Evolutionary conservation across 495 filamentous ascomycete genomes (phyloP).

Genomic region (Penicillium salamii): DNA sequence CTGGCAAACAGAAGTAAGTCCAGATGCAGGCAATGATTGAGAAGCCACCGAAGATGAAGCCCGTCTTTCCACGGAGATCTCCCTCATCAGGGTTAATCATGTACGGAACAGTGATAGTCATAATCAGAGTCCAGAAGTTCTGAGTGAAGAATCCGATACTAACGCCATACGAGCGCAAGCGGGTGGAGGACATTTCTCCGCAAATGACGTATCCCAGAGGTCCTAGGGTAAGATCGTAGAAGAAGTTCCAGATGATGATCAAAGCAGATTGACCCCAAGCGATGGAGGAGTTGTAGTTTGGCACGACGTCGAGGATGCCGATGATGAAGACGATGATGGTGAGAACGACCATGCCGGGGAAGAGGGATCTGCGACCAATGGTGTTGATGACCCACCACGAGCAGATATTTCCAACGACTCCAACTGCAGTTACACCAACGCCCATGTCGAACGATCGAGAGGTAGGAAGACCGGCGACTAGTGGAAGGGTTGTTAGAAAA

Average conservation of each 20-base stretch:
- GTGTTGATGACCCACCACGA: conserved; percentile 10
- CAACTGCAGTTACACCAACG: conserved; percentile 9
- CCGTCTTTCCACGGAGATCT: conserved; percentile 59
- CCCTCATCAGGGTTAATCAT: conserved; percentile 64
- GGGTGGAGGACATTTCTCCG: conserved; percentile 8
- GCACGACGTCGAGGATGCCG: conserved; percentile 7
- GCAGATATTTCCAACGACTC: conserved; percentile 9
- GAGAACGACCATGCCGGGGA: conserved; percentile 5
- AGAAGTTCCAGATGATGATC: conserved; percentile 11
- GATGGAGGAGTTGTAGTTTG: conserved; percentile 5
- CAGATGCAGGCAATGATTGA: conserved; percentile 59
- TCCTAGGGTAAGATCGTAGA: conserved; percentile 9
- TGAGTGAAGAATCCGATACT: conserved; percentile 10
- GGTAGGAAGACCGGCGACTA: conserved; percentile 9
- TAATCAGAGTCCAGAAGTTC: conserved; percentile 2
- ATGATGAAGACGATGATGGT: conserved; percentile 6
- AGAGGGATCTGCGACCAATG: conserved; percentile 6
- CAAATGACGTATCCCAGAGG: conserved; percentile 12
- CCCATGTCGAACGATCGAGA: conserved; percentile 10
- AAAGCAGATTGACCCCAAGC: conserved; percentile 8
- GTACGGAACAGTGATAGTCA: conserved; percentile 53
- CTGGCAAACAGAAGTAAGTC: conserved; percentile 61
- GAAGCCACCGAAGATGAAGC: conserved; percentile 62
- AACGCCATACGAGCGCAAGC: conserved; percentile 5
- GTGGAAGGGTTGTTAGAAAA: not conserved